Conservation (phyloP, 2,329 filamentous ascomycete species). For the Xylariaceae sp. region DNA sequence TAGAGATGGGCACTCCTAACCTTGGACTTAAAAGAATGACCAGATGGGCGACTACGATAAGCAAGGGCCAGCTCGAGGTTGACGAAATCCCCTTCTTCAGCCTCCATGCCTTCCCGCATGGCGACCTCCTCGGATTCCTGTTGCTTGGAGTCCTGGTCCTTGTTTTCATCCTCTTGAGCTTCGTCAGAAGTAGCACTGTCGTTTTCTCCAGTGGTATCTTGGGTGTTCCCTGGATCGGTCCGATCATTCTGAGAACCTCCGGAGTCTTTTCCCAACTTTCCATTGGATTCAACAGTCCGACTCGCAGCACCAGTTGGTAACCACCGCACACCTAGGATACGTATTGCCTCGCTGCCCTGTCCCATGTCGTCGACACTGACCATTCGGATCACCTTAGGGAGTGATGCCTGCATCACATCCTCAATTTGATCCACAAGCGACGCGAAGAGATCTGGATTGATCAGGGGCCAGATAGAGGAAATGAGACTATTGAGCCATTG, state of each 20-base stretch:
- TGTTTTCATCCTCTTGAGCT: slow-evolving; percentile 20
- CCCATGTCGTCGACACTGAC: slow-evolving; percentile 72
- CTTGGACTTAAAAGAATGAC: slow-evolving; percentile 57
- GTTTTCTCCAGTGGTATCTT: slow-evolving; percentile 30
- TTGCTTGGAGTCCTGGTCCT: slow-evolving; percentile 30
- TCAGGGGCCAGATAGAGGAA: slow-evolving; percentile 65
- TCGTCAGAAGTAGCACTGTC: slow-evolving; percentile 23
- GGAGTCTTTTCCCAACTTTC: slow-evolving; percentile 46
- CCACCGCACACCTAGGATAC: slow-evolving; percentile 69
- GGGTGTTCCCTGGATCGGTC: slow-evolving; percentile 36
- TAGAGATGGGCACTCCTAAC: slow-evolving; percentile 70
- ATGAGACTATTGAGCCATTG: slow-evolving; percentile 70
- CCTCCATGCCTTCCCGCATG: slow-evolving; percentile 61
- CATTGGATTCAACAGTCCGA: slow-evolving; percentile 55
- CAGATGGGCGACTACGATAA: slow-evolving; percentile 61
- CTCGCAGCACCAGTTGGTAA: slow-evolving; percentile 67
- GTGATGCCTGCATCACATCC: slow-evolving; percentile 75
- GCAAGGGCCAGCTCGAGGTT: slow-evolving; percentile 74
- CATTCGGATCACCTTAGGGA: slow-evolving; percentile 68
- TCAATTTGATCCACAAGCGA: slow-evolving; percentile 67
- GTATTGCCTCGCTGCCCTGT: slow-evolving; percentile 67
- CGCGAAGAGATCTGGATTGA: slow-evolving; percentile 71
- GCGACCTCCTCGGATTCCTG: slow-evolving; percentile 36
- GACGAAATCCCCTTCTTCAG: slow-evolving; percentile 73
- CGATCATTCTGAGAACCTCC: slow-evolving; percentile 45